A percentile compares a stretch with the other conserved stretches of the same genome.
Conservation (phyloP, 2,329 filamentous ascomycete species). For the Aspergillus calidoustus region DNA sequence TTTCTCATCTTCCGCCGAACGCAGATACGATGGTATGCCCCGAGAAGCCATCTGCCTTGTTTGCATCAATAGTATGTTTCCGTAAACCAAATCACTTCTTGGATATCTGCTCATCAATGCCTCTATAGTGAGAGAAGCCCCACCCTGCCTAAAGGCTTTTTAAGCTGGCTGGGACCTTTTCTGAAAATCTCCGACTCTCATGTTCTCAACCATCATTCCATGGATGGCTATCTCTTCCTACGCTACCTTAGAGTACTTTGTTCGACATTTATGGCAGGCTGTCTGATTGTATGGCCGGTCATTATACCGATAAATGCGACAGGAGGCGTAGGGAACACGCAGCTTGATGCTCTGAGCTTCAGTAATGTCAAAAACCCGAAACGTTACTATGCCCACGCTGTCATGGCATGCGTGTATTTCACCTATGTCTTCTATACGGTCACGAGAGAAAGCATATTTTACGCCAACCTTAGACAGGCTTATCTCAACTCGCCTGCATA, state of each 20-base stretch:
- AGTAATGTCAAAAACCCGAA: slow-evolving; percentile 70
- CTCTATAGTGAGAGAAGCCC: slow-evolving; percentile 52
- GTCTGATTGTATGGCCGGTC: slow-evolving; percentile 82
- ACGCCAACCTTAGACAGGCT: slow-evolving; percentile 87
- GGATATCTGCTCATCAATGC: background rate
- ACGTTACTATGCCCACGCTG: slow-evolving; percentile 77
- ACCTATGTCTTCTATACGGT: slow-evolving; percentile 86
- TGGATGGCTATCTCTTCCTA: slow-evolving; percentile 90
- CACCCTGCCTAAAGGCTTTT: slow-evolving; percentile 50
- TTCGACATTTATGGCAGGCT: slow-evolving; percentile 79
- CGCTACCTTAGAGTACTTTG: slow-evolving; percentile 81
- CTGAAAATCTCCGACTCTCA: slow-evolving; percentile 69
- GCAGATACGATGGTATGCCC: slow-evolving; percentile 52
- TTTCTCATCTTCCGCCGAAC: slow-evolving; percentile 54
- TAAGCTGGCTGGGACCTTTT: slow-evolving; percentile 61
- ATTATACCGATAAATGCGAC: slow-evolving; percentile 87
- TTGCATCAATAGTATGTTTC: slow-evolving; percentile 45
- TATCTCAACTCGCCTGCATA: slow-evolving; percentile 86
- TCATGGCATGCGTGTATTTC: slow-evolving; percentile 79
- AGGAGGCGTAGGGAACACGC: slow-evolving; percentile 67
- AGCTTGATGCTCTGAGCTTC: slow-evolving; percentile 81
- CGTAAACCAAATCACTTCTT: background rate
- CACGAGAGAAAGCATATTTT: slow-evolving; percentile 85
- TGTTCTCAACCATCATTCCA: slow-evolving; percentile 85
- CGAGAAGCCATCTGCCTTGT: slow-evolving; percentile 48